Evolutionary conservation across 352 stramenopile species (phyloP).

Genomic region (Globisporangium megalacanthum): DNA sequence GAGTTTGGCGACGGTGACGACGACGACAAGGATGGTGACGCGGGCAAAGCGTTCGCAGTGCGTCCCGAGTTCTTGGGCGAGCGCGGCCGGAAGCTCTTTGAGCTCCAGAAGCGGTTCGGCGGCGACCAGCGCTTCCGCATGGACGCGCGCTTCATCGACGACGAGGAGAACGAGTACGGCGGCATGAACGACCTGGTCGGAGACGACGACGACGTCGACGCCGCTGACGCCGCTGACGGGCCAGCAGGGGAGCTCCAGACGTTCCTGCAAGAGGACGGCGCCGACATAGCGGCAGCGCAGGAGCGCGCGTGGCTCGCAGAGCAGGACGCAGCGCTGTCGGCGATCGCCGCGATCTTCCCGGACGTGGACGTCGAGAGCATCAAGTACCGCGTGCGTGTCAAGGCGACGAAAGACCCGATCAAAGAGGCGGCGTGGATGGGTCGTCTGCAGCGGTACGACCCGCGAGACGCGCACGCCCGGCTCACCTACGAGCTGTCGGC

Average conservation of each 20-base stretch:
- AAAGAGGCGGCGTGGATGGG: conserved; percentile 82
- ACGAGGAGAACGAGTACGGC: conserved; percentile 54
- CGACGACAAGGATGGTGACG: conserved; percentile 14
- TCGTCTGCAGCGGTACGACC: conserved; percentile 65
- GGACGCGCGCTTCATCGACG: conserved; percentile 70
- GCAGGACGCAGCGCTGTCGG: conserved; percentile 40
- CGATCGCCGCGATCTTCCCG: conserved; percentile 56
- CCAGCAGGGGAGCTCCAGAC: conserved; percentile 29
- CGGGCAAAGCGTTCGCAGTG: conserved; percentile 44
- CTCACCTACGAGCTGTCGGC: conserved; percentile 51
- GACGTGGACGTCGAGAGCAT: conserved; percentile 64
- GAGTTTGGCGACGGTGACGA: conserved; percentile 22
- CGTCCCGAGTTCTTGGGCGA: conserved; percentile 69
- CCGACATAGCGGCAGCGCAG: conserved; percentile 23
- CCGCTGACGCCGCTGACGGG: conserved; percentile 12
- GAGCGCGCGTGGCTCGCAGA: conserved; percentile 44
- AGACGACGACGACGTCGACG: conserved; percentile 21
- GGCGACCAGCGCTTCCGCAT: conserved; percentile 75
- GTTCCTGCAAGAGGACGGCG: conserved; percentile 43
- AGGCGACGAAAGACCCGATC: conserved; percentile 48
- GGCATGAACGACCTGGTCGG: conserved; percentile 27
- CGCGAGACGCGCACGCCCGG: conserved; percentile 30
- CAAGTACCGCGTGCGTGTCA: conserved; percentile 38
- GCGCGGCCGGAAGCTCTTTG: conserved; percentile 68
- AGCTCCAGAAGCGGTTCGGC: conserved; percentile 78